Conservation (phyloP, 164 flowering plant species). For the Tetrastigma voinierianum region DNA sequence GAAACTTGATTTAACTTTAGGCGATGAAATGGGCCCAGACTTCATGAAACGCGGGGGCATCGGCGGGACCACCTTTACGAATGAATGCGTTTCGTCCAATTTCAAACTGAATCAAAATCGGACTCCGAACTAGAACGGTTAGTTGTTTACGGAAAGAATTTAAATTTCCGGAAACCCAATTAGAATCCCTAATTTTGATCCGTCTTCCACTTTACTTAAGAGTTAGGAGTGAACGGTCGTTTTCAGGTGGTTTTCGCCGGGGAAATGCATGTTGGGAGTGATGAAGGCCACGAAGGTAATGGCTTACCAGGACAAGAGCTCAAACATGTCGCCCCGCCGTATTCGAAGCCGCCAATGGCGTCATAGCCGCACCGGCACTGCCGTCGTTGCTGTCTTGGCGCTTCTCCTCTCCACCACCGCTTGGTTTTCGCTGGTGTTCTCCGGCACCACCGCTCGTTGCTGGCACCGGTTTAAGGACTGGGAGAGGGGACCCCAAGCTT, state of each 20-base stretch:
- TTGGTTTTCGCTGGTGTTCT: conserved; percentile 58
- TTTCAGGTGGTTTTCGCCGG: conserved; percentile 2
- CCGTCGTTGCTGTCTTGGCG: conserved; percentile 34
- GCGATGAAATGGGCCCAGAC: too few species aligned
- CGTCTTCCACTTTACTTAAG: not conserved
- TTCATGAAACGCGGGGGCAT: too few species aligned
- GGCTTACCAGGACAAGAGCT: conserved; percentile 5
- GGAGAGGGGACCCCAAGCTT: conserved; percentile 32
- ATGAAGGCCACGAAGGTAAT: conserved; percentile 16
- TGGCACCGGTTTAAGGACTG: conserved; percentile 31
- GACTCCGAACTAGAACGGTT: too few species aligned
- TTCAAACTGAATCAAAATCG: too few species aligned
- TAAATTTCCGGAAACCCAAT: too few species aligned
- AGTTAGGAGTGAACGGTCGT: too few species aligned
- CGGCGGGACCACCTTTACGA: too few species aligned
- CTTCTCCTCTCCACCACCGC: conserved; percentile 48
- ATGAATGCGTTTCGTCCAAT: too few species aligned
- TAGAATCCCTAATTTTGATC: too few species aligned
- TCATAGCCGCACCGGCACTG: conserved; percentile 32
- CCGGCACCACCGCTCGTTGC: conserved; percentile 35
- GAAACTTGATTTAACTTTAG: too few species aligned
- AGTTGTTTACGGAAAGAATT: too few species aligned
- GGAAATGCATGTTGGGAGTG: conserved; percentile 30
- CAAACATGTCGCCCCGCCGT: conserved; percentile 3
- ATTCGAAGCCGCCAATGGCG: conserved; percentile 34